Evolutionary conservation across 1,139 yeast species (phyloP), one percentile per base, ranked within the genome.

Genomic region (Chernovozyma sophiae-reginae): DNA sequence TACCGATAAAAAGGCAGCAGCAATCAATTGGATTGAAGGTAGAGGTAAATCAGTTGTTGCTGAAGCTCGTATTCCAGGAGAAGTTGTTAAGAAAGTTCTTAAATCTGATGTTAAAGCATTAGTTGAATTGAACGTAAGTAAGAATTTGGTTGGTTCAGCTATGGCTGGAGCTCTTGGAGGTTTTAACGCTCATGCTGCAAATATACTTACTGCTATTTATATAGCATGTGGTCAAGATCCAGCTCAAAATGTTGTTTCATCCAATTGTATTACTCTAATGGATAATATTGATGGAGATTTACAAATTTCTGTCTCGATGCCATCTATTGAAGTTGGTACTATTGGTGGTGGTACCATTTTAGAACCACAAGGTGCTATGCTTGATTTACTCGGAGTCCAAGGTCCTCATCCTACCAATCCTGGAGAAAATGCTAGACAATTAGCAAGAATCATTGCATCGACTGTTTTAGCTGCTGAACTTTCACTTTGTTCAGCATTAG

Each of bases 121-220:
- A 44, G 96, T 90, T 30, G 94, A 90, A 58, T 74, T 92, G 51
- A 94, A 92, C 62, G 73, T 87, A 43, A 74, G 84, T 52, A 92
- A 92, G 68, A 92, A 92, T 60, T 74, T 92, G 56, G 76, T 92
- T 53, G 99, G 99, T 36, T 86, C 96, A 35, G 97, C 98, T 11
- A 86, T 92, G 94, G 98, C 99, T 14, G 99, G 99, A 33, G 79
- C 96, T 25, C 77, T 92, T 49, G 99, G 99, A 54, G 99, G 98
- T 1, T 90, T 86, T 66, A 92, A 94, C 58, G 98, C 98, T 0
- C 98, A 92, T 50, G 97, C 98, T 34, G 95, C 98, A 33, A 92
- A 92, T 59, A 68, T 92, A 52, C 92, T 92, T 28, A 92, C 98
- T 23, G 97, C 98, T 10, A 82, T 92, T 22, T 92, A 66, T 61